Conservation (phyloP, 768 basidiomycete genomes). For the Leccinum disarticulatum region DNA sequence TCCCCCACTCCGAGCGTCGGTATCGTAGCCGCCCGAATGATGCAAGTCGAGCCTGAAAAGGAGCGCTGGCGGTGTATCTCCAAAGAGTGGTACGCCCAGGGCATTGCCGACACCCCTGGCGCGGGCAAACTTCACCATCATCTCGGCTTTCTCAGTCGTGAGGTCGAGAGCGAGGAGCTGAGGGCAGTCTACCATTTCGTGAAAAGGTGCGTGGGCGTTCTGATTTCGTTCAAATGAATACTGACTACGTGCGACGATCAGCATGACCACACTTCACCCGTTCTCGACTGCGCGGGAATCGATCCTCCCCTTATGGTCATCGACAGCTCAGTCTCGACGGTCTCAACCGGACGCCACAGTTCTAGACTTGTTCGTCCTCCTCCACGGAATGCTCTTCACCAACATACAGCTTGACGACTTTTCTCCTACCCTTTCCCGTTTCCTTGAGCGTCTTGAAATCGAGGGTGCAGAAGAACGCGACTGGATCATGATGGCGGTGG, state of each 20-base stretch:
- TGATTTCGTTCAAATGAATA: neutral
- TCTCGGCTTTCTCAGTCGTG: constrained; percentile 82
- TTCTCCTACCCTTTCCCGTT: constrained; percentile 71
- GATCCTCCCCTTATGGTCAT: constrained; percentile 85
- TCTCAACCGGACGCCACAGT: constrained; percentile 71
- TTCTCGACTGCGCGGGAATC: constrained; percentile 89
- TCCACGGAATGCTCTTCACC: constrained; percentile 98
- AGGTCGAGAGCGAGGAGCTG: constrained; percentile 79
- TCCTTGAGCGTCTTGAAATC: constrained; percentile 82
- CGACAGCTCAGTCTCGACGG: constrained; percentile 58
- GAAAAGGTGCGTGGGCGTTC: constrained; percentile 67
- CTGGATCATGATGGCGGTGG: constrained; percentile 95
- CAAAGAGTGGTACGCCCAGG: constrained; percentile 88
- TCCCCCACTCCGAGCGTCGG: constrained; percentile 81
- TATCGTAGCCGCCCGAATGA: constrained; percentile 71
- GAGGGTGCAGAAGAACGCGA: constrained; percentile 81
- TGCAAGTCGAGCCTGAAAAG: constrained; percentile 88
- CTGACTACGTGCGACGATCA: constrained; percentile 33
- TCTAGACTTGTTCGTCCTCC: constrained; percentile 81
- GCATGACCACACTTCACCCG: constrained; percentile 89
- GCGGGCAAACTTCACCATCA: constrained; percentile 94
- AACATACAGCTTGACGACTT: constrained; percentile 95
- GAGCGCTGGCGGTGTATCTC: constrained; percentile 91
- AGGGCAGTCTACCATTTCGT: constrained; percentile 90
- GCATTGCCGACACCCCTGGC: constrained; percentile 88